These are phyloP conservation scores for Melanomma pulvis-pyrius DNA, from an alignment of 495 filamentous ascomycete species.

Conservation along the genomic window DNA sequence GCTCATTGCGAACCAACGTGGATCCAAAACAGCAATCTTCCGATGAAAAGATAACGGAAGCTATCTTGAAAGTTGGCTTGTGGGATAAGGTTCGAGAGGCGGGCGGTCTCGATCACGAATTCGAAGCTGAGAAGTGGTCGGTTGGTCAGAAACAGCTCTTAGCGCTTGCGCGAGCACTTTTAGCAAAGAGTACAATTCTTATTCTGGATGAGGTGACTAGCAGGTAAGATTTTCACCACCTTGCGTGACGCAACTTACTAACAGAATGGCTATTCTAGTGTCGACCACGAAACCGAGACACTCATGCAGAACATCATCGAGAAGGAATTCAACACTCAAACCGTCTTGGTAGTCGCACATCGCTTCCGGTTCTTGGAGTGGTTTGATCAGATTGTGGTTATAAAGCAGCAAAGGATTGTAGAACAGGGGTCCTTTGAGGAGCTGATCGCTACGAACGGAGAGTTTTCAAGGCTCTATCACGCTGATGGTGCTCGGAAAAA, in stretches of 20 bases:
- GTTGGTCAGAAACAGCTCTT: constrained; percentile 66
- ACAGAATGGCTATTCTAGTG: constrained; percentile 2
- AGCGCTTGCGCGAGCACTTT: constrained; percentile 60
- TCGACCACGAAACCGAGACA: constrained; percentile 18
- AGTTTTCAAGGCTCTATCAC: not conserved
- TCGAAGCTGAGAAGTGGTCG: constrained; percentile 50
- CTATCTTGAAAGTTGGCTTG: constrained; percentile 15
- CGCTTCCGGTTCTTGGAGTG: constrained; percentile 13
- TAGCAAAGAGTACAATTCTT: constrained; percentile 58
- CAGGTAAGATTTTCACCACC: constrained; percentile 48
- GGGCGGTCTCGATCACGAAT: constrained; percentile 16
- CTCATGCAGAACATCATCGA: constrained; percentile 17
- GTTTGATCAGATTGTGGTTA: constrained; percentile 22
- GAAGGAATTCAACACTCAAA: constrained; percentile 1
- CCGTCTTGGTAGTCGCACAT: constrained; percentile 26
- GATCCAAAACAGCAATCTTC: not conserved
- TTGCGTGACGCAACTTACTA: constrained; percentile 48
- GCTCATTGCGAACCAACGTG: constrained; percentile 13
- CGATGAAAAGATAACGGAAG: constrained; percentile 6
- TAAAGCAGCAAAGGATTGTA: not conserved
- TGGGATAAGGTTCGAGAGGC: constrained; percentile 16
- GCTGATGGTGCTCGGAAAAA: not conserved
- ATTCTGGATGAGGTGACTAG: constrained; percentile 63
- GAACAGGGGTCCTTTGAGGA: not conserved
- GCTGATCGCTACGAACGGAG: not conserved